Evolutionary conservation across 345 rosid species (phyloP), one percentile per base, ranked within the genome.

Genomic region (Gossypium sturtianum): DNA sequence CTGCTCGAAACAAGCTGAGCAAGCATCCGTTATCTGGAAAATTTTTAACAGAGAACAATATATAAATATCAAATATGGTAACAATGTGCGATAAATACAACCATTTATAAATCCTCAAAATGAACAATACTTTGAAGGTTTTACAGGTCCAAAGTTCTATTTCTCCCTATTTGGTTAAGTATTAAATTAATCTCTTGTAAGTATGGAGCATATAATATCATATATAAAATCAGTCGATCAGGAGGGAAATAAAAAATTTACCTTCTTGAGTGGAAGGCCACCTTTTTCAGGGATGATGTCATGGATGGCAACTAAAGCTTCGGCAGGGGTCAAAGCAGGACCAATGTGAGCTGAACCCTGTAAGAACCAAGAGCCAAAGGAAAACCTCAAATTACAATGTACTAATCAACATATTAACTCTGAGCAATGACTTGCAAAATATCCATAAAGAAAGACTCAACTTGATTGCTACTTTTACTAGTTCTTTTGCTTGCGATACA

Each of bases 311-410:
- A 94, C 95, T 82, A 94, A 83, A 54, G 92, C 98, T 84, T 94
- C 97, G 34, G 92, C 95, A 38, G 97, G 98, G 47, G 97, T 94
- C 82, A 94, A 84, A 54, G 98, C 98, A 76, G 98, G 98, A 81
- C 98, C 97, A 5, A 97, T 90, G 80, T 92, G 97, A 75, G 98
- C 95, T 65, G 98, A 90, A 83, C 98, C 98, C 98, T 94, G 88
- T 73, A 66, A 22, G 71, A 23, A 65, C 52, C 29, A 44, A 65
- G 20, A 5, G 41, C 41, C 41, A 65, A 41, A 22, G 44, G 47
- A 66, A 66, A 45, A 47, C 71, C 23, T 47, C 3, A 7, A 22
- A 66, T 22, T 47, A 47, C 38, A 47, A 12, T n/a, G 63, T 69
- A 34, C 3, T 29, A 7, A 7, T 65, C 9, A 60, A 43, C 4